Evolutionary conservation across 768 basidiomycete species (phyloP).

Genomic region (Royoungia palumana): DNA sequence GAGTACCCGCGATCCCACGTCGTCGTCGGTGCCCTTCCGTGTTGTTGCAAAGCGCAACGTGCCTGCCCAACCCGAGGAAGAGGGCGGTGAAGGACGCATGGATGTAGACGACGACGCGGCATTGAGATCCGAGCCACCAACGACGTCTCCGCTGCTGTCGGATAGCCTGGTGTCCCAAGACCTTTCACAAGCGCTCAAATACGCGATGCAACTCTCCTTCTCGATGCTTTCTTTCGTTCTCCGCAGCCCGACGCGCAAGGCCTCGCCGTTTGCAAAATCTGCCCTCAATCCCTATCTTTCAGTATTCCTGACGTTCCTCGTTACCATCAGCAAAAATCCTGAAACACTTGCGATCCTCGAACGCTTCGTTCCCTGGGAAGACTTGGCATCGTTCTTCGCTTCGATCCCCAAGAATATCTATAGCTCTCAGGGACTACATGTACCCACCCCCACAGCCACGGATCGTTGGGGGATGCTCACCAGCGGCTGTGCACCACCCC

Average conservation of each 20-base stretch:
- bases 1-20: constrained; percentile 38
- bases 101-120: constrained; percentile 58
- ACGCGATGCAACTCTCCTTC: constrained; percentile 78
- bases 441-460: constrained; percentile 29
- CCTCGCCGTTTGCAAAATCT: constrained; percentile 52
- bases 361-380: constrained; percentile 80
- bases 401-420: constrained; percentile 54
- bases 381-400: constrained; percentile 63
- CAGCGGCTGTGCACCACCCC: constrained; percentile 61
- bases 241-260: constrained; percentile 55
- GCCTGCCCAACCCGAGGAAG: constrained; percentile 29
- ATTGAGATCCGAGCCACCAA: constrained; percentile 14
- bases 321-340: constrained; percentile 66
- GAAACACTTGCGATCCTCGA: constrained; percentile 63
- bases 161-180: constrained; percentile 40
- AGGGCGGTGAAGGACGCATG: constrained; percentile 53
- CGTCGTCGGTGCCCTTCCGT: constrained; percentile 39
- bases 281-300: constrained; percentile 85
- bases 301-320: constrained; percentile 83
- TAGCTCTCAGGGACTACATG: constrained; percentile 41
- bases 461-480: constrained; percentile 69
- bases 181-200: constrained; percentile 62
- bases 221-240: constrained; percentile 72
- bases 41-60: constrained; percentile 49
- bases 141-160: constrained; percentile 27